These are phyloP conservation scores for Thalassiosira livingstoniorum DNA, from an alignment of 352 stramenopile species.

Conservation along the genomic window DNA sequence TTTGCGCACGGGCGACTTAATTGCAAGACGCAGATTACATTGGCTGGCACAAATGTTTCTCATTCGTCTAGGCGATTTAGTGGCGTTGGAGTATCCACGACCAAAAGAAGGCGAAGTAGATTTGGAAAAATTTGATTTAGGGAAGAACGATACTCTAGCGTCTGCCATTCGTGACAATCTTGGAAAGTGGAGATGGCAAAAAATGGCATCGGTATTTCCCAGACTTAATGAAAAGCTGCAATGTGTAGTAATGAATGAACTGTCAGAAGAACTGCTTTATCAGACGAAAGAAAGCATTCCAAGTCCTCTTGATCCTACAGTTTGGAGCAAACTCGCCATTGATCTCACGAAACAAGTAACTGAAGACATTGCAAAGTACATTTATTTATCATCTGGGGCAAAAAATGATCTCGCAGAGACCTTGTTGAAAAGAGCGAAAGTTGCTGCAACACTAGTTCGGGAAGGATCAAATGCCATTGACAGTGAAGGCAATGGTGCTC, in stretches of 20 bases:
- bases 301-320: slow-evolving; percentile 49
- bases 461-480: slow-evolving; percentile 30
- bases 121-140: background rate
- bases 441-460: slow-evolving; percentile 28
- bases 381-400: background rate
- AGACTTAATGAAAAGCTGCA: too few species aligned
- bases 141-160: background rate
- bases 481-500: slow-evolving; percentile 12
- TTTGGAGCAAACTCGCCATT: slow-evolving; percentile 66
- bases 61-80: slow-evolving; percentile 3
- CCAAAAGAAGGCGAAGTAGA: background rate
- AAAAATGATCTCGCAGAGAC: slow-evolving; percentile 16
- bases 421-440: slow-evolving; percentile 32
- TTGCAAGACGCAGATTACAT: slow-evolving; percentile 60
- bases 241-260: too few species aligned
- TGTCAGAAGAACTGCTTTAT: slow-evolving; percentile 67
- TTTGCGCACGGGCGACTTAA: slow-evolving; percentile 29
- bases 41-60: slow-evolving; percentile 49
- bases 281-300: slow-evolving; percentile 20
- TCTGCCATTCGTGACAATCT: background rate
- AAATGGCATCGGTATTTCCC: too few species aligned
- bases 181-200: slow-evolving; percentile 18
- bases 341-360: slow-evolving; percentile 37
- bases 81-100: background rate
- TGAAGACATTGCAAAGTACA: slow-evolving; percentile 22